These are phyloP conservation scores for Penicillium ochrochloron DNA, from an alignment of 495 filamentous ascomycete genomes.

Conservation along the genomic window DNA sequence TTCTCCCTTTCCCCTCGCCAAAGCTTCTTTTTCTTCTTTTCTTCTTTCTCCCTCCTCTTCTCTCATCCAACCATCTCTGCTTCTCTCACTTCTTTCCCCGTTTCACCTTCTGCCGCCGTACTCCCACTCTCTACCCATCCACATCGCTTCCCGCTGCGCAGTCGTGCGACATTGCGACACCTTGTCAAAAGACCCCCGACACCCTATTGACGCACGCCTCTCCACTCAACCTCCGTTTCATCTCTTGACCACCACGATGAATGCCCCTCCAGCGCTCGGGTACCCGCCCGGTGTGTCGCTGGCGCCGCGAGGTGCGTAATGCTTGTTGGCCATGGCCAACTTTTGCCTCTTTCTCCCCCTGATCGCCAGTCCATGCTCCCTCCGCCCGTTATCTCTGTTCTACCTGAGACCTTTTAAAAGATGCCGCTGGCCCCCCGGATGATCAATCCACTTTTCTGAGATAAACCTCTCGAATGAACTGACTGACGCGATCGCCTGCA, in stretches of 20 bases:
- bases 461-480: background rate
- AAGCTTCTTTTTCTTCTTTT: conserved; percentile 4
- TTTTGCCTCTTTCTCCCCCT: background rate
- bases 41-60: conserved; percentile 5
- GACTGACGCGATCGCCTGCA: conserved; percentile 19
- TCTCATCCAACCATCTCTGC: background rate
- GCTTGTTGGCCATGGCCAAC: conserved; percentile 7
- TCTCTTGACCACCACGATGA: conserved; percentile 35
- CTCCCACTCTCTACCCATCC: conserved; percentile 11
- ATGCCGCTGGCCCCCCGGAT: conserved; percentile 14
- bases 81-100: background rate
- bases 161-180: conserved; percentile 28
- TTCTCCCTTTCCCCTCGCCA: conserved; percentile 8
- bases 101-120: background rate
- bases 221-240: conserved; percentile 33
- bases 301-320: conserved; percentile 47
- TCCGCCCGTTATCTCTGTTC: conserved; percentile 1
- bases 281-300: conserved; percentile 47
- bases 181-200: conserved; percentile 4
- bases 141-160: conserved; percentile 11
- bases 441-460: background rate
- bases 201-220: conserved; percentile 22
- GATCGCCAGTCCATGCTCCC: background rate
- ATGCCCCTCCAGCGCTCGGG: conserved; percentile 44
- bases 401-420: conserved; percentile 11